phyloP scores from a whole-genome alignment of 345 rosid species.

The Citrus reticulata region DNA sequence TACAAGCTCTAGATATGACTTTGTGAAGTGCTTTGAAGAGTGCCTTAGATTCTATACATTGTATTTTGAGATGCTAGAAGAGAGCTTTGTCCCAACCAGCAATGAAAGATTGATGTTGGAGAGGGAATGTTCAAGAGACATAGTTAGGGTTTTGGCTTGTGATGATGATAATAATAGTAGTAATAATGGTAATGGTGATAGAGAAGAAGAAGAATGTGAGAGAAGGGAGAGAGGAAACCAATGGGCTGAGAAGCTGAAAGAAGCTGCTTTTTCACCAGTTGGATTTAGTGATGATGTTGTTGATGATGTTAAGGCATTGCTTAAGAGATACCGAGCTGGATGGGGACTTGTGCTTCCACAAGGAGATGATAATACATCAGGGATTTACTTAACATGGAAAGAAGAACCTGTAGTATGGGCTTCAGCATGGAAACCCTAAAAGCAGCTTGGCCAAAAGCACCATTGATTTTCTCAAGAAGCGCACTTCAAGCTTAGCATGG shows the following conservation, averaged over 20 bases:
- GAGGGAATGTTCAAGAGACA: slow-evolving; percentile 62
- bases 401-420: slow-evolving; percentile 72
- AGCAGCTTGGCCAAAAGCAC: background rate
- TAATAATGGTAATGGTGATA: background rate
- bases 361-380: slow-evolving; percentile 26
- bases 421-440: slow-evolving; percentile 79
- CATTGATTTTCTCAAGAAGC: background rate
- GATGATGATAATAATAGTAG: slow-evolving; percentile 14
- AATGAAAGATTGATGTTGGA: slow-evolving; percentile 70
- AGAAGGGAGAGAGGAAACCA: slow-evolving; percentile 62
- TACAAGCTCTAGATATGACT: slow-evolving; percentile 44
- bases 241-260: slow-evolving; percentile 47
- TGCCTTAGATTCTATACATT: slow-evolving; percentile 56
- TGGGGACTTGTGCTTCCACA: slow-evolving; percentile 49
- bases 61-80: slow-evolving; percentile 72
- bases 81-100: slow-evolving; percentile 56
- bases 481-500: background rate
- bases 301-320: slow-evolving; percentile 71
- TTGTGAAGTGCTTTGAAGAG: slow-evolving; percentile 67
- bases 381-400: slow-evolving; percentile 68
- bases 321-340: slow-evolving; percentile 56
- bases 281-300: slow-evolving; percentile 63
- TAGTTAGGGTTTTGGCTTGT: slow-evolving; percentile 71
- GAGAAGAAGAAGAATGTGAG: slow-evolving; percentile 35
- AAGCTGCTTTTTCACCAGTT: slow-evolving; percentile 28